These are phyloP conservation scores for Saitozyma sp. DNA, from an alignment of 768 basidiomycete species.

Conservation along the genomic window DNA sequence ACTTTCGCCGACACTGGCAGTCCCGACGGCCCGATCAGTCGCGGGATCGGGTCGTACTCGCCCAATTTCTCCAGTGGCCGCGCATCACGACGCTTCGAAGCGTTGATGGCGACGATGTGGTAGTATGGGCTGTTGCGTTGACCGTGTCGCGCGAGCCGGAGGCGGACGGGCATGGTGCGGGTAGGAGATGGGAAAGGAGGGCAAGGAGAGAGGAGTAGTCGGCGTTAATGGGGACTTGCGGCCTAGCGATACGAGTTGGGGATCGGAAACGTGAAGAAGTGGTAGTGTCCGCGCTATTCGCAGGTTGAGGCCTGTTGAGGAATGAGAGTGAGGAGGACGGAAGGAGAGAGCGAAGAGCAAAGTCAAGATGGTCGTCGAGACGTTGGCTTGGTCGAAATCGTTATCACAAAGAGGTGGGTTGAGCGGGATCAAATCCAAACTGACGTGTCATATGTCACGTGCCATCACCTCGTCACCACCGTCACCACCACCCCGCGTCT, in stretches of 20 bases:
- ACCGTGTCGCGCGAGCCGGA: slow-evolving; percentile 83
- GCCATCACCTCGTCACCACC: too few relatives aligned
- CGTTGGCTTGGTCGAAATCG: background rate
- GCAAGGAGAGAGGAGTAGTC: background rate
- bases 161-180: slow-evolving; percentile 70
- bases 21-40: slow-evolving; percentile 15
- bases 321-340: too few relatives aligned
- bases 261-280: too few relatives aligned
- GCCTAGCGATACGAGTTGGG: too few relatives aligned
- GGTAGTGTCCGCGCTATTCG: too few relatives aligned
- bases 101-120: slow-evolving; percentile 80
- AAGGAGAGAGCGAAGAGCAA: too few relatives aligned
- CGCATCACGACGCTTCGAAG: slow-evolving; percentile 70
- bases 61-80: slow-evolving; percentile 86
- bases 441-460: too few relatives aligned
- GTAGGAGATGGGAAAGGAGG: background rate
- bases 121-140: slow-evolving; percentile 71
- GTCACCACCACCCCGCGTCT: background rate
- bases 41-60: slow-evolving; percentile 69
- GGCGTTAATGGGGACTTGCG: background rate
- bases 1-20: slow-evolving; percentile 50
- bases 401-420: background rate
- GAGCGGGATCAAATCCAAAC: too few relatives aligned
- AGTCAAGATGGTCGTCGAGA: too few relatives aligned
- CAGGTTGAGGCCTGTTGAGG: too few relatives aligned